Evolutionary conservation across 345 rosid species (phyloP).

Genomic region (Pistacia vera): DNA sequence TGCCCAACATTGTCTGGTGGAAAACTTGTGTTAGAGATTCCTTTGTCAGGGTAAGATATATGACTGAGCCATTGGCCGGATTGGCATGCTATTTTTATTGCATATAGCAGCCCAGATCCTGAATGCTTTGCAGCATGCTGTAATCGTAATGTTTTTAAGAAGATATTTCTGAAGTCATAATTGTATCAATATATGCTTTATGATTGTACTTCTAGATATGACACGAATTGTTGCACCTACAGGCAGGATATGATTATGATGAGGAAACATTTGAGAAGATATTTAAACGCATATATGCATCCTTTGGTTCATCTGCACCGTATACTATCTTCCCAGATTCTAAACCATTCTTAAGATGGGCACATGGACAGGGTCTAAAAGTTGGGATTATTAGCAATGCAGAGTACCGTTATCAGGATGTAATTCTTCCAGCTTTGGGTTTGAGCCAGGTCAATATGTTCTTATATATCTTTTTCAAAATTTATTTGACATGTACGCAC

Average conservation of each 20-base stretch:
- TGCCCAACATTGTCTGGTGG: conserved; percentile 97
- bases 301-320: conserved; percentile 96
- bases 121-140: background rate
- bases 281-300: conserved; percentile 80
- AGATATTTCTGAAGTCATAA: background rate
- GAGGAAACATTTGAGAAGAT: conserved; percentile 92
- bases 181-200: background rate
- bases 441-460: conserved; percentile 58
- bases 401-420: conserved; percentile 84
- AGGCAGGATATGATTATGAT: conserved; percentile 97
- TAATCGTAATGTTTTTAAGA: background rate
- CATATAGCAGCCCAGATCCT: background rate
- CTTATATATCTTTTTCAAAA: background rate
- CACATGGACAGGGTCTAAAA: conserved; percentile 57
- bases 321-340: conserved; percentile 78
- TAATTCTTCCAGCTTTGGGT: conserved; percentile 88
- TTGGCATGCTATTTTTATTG: background rate
- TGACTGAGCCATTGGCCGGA: background rate
- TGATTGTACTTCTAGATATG: background rate
- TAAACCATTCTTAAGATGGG: conserved; percentile 88
- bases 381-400: conserved; percentile 89
- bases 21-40: conserved; percentile 85
- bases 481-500: background rate
- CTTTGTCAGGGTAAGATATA: conserved; percentile 60
- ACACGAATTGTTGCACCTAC: conserved; percentile 21